phyloP scores from a whole-genome alignment of 495 filamentous ascomycete genomes.

The Neurospora africana region DNA sequence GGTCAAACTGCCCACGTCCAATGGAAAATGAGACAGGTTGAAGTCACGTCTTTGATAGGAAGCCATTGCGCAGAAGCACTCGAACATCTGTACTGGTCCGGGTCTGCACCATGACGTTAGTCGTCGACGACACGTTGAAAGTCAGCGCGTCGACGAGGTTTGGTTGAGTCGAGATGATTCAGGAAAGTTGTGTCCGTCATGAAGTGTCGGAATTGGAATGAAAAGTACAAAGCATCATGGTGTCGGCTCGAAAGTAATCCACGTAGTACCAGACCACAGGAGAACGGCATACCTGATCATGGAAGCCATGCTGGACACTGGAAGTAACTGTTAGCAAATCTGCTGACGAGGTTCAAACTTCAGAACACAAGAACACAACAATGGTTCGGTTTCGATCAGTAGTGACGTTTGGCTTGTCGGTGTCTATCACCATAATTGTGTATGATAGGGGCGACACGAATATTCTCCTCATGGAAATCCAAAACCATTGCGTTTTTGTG shows the following conservation, averaged over 20 bases:
- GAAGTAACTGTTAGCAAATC: constrained; percentile 8
- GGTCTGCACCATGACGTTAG: not conserved
- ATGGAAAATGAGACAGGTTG: not conserved
- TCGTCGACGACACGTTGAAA: not conserved
- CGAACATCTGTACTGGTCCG: constrained; percentile 14
- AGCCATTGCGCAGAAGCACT: not conserved
- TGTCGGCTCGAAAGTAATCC: constrained; percentile 2
- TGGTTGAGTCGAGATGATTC: constrained; percentile 34
- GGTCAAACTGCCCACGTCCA: not conserved
- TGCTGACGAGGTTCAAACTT: not conserved
- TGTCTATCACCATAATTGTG: constrained; percentile 74
- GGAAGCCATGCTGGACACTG: constrained; percentile 7
- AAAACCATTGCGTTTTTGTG: not conserved
- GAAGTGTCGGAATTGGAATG: constrained; percentile 51
- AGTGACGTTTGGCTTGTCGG: constrained; percentile 83
- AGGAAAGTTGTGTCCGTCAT: constrained; percentile 31
- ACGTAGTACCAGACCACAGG: not conserved
- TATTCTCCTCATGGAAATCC: constrained; percentile 62
- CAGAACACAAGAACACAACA: constrained; percentile 2
- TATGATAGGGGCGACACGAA: constrained; percentile 90
- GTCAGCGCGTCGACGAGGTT: not conserved
- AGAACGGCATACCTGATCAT: not conserved
- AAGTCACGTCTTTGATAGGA: not conserved
- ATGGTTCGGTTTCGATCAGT: constrained; percentile 45
- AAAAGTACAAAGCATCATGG: constrained; percentile 51